Percentiles rank a stretch among this genome's conserved stretches.
These are phyloP conservation scores for Ogataea wickerhamii DNA, from an alignment of 805 yeast species.

Conservation along the genomic window DNA sequence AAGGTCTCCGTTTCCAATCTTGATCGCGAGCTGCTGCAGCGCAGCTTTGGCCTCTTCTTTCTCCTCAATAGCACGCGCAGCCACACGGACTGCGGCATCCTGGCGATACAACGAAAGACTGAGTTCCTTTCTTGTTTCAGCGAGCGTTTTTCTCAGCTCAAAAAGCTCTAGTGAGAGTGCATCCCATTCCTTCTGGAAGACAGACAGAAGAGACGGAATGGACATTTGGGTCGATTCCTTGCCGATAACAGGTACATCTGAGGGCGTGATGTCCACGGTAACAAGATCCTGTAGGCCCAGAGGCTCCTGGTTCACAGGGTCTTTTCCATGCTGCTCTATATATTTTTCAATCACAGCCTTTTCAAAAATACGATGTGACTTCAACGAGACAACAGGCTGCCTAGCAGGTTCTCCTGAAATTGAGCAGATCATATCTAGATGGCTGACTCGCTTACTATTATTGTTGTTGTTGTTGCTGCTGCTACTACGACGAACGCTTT, in stretches of 20 bases:
- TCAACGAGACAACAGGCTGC: conserved; percentile 75
- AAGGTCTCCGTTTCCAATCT: conserved; percentile 31
- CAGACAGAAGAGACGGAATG: conserved; percentile 71
- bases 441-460: background rate
- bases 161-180: conserved; percentile 78
- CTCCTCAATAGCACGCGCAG: conserved; percentile 69
- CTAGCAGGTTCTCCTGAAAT: conserved; percentile 67
- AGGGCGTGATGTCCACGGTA: conserved; percentile 22
- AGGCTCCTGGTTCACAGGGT: conserved; percentile 71
- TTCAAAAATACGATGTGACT: conserved; percentile 71
- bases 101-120: conserved; percentile 76
- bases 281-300: conserved; percentile 58
- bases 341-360: conserved; percentile 55
- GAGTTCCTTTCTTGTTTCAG: conserved; percentile 63
- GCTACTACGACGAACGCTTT: no score
- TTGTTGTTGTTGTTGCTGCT: no score
- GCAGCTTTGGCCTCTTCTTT: conserved; percentile 71
- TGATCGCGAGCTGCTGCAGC: conserved; percentile 49
- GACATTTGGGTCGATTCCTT: conserved; percentile 47
- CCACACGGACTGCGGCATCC: conserved; percentile 89
- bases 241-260: conserved; percentile 16
- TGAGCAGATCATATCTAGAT: conserved; percentile 26
- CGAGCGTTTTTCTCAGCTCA: conserved; percentile 67
- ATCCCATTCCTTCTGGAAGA: conserved; percentile 89
- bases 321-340: conserved; percentile 60